These are phyloP conservation scores for Neurospora sp. DNA, from an alignment of 2,329 filamentous ascomycete genomes.

Conservation along the genomic window DNA sequence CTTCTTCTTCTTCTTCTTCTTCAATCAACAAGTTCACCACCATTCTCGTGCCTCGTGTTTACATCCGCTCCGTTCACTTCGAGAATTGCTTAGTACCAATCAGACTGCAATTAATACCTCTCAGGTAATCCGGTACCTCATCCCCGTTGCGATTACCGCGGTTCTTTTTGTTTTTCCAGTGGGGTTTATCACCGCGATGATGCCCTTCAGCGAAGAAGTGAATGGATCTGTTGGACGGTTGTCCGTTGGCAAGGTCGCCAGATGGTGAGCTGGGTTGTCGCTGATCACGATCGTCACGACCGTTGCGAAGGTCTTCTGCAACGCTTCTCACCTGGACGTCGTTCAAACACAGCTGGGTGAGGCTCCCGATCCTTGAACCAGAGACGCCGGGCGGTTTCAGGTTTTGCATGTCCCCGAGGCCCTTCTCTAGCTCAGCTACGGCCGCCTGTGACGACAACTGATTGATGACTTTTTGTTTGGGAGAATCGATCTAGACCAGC, in stretches of 20 bases:
- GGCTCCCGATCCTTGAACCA: no score
- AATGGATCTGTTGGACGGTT: no score
- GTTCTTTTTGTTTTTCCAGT: slow-evolving; percentile 11
- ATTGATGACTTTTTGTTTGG: no score
- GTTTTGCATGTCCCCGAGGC: no score
- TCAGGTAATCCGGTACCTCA: slow-evolving; percentile 23
- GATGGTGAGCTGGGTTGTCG: not conserved
- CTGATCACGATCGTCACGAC: not conserved
- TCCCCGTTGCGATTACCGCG: not conserved
- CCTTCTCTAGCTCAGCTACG: no score
- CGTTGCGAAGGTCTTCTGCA: not conserved
- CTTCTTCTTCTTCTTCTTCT: not conserved
- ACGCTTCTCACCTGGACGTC: no score
- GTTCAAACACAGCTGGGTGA: no score
- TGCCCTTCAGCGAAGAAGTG: not conserved
- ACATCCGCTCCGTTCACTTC: not conserved
- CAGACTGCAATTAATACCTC: slow-evolving; percentile 44
- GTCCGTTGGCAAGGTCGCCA: no score
- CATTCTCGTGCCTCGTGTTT: not conserved
- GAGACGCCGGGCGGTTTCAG: no score
- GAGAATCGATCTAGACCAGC: no score
- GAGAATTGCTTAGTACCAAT: slow-evolving; percentile 50
- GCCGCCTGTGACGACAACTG: no score
- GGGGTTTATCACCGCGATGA: slow-evolving; percentile 19
- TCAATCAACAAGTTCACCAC: not conserved